These are phyloP conservation scores for Hevea brasiliensis DNA, from an alignment of 345 rosid genomes.

Conservation along the genomic window DNA sequence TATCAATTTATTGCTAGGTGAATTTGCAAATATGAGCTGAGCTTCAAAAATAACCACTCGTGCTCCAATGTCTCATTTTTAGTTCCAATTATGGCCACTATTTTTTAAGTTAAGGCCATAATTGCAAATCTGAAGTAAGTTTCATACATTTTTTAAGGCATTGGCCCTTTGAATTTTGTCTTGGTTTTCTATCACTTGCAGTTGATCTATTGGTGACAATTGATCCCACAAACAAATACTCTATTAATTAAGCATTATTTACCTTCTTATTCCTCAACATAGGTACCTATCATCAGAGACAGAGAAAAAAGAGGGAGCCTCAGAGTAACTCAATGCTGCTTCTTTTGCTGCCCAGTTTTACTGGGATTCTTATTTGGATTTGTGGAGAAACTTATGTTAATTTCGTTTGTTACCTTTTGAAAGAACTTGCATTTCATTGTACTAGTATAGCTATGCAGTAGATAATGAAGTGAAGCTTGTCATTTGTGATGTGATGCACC, in stretches of 20 bases:
- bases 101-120: not conserved
- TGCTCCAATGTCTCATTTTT: no score
- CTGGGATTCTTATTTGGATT: not conserved
- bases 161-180: not conserved
- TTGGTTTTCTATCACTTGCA: not conserved
- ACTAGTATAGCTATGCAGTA: not conserved
- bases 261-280: not conserved
- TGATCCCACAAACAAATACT: not conserved
- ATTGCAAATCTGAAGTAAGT: not conserved
- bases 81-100: no score
- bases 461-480: not conserved
- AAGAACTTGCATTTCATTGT: slow-evolving; percentile 4
- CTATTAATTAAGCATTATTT: not conserved
- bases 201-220: not conserved
- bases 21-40: no score
- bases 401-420: not conserved
- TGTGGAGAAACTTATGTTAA: not conserved
- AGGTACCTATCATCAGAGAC: slow-evolving; percentile 29
- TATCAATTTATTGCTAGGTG: no score
- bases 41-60: no score
- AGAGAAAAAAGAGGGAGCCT: slow-evolving; percentile 19
- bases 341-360: not conserved
- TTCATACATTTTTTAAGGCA: not conserved
- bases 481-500: not conserved
- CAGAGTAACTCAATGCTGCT: slow-evolving; percentile 10